A percentile compares a stretch with the other conserved stretches of the same genome.
Conservation (phyloP, 1,284 basidiomycete genomes). For the Trichosporon sp. region DNA sequence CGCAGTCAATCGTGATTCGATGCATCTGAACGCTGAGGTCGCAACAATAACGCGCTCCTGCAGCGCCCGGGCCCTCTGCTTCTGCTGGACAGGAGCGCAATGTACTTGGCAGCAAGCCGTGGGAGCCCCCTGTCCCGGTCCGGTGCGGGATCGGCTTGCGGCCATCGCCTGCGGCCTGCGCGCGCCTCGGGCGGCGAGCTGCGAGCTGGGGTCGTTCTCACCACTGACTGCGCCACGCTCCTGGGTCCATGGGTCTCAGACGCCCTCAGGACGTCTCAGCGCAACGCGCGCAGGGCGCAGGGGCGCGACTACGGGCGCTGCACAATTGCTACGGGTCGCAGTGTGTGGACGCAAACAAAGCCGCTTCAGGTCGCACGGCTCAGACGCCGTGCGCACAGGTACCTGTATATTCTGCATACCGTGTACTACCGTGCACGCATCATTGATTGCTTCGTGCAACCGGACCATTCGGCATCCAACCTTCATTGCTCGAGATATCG, state of each 20-base stretch:
- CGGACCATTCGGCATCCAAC: neutral
- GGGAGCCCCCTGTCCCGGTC: neutral
- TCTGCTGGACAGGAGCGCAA: neutral
- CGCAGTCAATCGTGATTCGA: neutral
- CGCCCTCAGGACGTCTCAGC: neutral
- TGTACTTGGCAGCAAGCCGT: conserved; percentile 1
- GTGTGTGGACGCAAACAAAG: neutral
- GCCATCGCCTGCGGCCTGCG: too few relatives aligned
- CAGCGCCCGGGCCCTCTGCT: neutral
- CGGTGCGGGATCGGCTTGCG: neutral
- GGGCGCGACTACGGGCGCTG: neutral
- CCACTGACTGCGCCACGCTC: neutral
- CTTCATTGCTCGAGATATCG: neutral
- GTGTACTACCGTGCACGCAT: neutral
- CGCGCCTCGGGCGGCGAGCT: neutral
- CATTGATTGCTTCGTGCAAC: neutral
- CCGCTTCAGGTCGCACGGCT: neutral
- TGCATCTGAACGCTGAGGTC: neutral
- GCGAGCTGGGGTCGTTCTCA: neutral
- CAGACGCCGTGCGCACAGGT: neutral
- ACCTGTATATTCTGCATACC: neutral
- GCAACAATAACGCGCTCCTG: neutral
- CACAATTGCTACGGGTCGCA: neutral
- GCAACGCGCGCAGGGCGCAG: neutral
- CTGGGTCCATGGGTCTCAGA: neutral